phyloP scores from a whole-genome alignment of 1,284 basidiomycete genomes.

The Ceratobasidium sp. region DNA sequence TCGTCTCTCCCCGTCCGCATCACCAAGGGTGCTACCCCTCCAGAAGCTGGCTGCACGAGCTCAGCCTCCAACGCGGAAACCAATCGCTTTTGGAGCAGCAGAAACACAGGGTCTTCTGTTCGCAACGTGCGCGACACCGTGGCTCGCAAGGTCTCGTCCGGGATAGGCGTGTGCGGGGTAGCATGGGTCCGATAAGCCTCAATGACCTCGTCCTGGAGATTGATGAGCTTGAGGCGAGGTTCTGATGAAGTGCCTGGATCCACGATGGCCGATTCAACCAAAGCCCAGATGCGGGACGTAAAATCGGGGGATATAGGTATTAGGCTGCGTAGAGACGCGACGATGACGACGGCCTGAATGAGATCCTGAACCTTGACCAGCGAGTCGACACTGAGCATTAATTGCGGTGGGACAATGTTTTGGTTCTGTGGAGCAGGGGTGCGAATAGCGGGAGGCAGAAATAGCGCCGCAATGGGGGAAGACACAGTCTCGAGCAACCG shows the following conservation, averaged over 20 bases:
- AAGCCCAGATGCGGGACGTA: constrained; percentile 8
- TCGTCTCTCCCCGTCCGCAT: constrained; percentile 1
- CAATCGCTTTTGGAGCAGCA: constrained; percentile 20
- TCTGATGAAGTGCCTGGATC: neutral
- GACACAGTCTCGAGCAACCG: constrained; percentile 16
- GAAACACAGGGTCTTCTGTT: constrained; percentile 21
- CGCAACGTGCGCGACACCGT: constrained; percentile 21
- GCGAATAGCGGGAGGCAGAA: constrained; percentile 2
- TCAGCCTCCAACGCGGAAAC: constrained; percentile 11
- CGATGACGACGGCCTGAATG: constrained; percentile 15
- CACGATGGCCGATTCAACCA: neutral
- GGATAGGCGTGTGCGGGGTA: neutral
- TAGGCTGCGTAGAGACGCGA: constrained; percentile 9
- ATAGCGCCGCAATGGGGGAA: constrained; percentile 1
- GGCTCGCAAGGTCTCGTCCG: constrained; percentile 5
- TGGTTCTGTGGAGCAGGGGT: neutral
- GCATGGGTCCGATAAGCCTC: neutral
- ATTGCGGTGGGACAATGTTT: constrained; percentile 17
- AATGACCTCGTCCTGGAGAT: constrained; percentile 28
- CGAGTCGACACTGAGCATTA: constrained; percentile 19
- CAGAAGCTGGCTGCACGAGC: neutral
- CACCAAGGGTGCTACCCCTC: neutral
- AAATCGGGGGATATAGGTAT: neutral
- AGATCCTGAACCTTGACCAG: constrained; percentile 14
- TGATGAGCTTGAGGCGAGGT: constrained; percentile 6